Base-by-base conservation (phyloP, 139 green algal species). In the Haematococcus lacustris region DNA sequence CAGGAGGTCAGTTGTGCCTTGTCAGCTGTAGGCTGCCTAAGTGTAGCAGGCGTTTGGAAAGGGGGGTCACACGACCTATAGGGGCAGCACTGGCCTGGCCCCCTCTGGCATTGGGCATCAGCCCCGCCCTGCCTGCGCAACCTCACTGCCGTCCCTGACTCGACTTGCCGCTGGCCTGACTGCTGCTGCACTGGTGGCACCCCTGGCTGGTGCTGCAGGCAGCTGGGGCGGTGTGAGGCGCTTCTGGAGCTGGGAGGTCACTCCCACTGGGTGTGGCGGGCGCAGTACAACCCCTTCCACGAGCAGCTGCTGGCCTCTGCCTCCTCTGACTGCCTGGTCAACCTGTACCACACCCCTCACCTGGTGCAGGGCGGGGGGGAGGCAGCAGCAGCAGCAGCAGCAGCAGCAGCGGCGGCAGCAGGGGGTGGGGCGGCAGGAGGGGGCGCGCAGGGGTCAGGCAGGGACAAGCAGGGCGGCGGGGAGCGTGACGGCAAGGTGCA, bases 261-360 rank as follows among this genome's bases (percentile, higher is more conserved):
- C 76, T 85, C 79, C 23, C 90, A 95, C 81, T 95, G 91, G 91
- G 84, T 92, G 41, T 96, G 91, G 90, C 73, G 80, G 25, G 87
- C 82, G 23, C 72, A 74, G 25, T 92, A 86, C 85, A 93, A 86
- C 77, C 86, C 83, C n/a, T 67, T 76, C 43, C 75, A 93, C 64
- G 86, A 93, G 68, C 66, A 82, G 43, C 80, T 96, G 5, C 53
- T 96, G 28, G 81, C 92, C 30, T 87, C 84, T 34, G 76, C 76
- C 53, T 89, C 81, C n/a, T 89, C 81, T 0, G 89, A 94, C 76
- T 86, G 71, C 40, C 70, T 82, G 2, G 89, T 94, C 4, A 76
- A 79, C 64, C 73, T 91, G 32, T 89, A 83, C 79, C 82, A 87
- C 71, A 82, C 76, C 3, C 85, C 82, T 1, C 57, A 76, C n/a